Evolutionary conservation across 352 stramenopile species (phyloP).

Genomic region (Phytophthora uliginosa): DNA sequence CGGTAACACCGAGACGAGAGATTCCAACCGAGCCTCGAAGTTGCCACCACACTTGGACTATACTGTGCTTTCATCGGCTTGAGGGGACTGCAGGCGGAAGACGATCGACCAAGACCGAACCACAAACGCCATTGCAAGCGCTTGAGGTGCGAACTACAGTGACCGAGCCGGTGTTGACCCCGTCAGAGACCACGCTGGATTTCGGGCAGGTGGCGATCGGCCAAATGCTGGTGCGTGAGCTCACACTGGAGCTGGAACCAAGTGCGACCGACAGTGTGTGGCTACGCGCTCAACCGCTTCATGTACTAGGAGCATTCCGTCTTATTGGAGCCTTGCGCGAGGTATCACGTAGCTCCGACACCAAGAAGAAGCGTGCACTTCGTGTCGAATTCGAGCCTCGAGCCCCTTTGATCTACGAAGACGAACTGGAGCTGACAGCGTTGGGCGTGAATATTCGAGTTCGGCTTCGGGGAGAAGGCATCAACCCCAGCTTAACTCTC

Average conservation of each 20-base stretch:
- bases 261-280: conserved; percentile 31
- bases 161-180: conserved; percentile 59
- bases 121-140: conserved; percentile 43
- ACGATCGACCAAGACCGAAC: neutral
- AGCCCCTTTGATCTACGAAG: conserved; percentile 65
- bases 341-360: conserved; percentile 26
- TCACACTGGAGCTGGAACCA: conserved; percentile 66
- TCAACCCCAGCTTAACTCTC: conserved; percentile 83
- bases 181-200: conserved; percentile 57
- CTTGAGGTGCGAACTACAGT: conserved; percentile 78
- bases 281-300: conserved; percentile 69
- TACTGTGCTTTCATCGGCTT: conserved; percentile 72
- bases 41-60: conserved; percentile 80
- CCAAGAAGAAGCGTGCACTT: conserved; percentile 37
- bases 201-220: conserved; percentile 93
- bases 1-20: conserved; percentile 1
- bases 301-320: conserved; percentile 86
- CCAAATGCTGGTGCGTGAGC: conserved; percentile 57
- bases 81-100: conserved; percentile 14
- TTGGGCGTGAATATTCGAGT: conserved; percentile 43
- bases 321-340: conserved; percentile 75
- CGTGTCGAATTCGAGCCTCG: conserved; percentile 79
- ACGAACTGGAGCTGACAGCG: conserved; percentile 72
- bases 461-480: conserved; percentile 69
- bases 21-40: conserved; percentile 62